Evolutionary conservation across 2,329 filamentous ascomycete species (phyloP).

Genomic region (Cytospora schulzeri): DNA sequence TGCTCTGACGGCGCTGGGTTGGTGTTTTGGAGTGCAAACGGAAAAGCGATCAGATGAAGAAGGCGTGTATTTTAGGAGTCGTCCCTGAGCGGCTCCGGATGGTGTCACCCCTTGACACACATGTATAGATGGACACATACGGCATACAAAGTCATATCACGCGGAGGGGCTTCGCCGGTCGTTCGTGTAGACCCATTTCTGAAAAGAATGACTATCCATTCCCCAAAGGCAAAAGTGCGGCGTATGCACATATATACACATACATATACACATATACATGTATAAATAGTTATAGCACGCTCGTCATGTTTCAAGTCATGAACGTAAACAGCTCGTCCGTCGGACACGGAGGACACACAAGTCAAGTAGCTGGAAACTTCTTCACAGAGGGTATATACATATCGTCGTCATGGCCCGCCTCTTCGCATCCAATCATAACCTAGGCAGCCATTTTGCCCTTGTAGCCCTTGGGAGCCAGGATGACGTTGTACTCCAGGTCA

Average conservation of each 20-base stretch:
- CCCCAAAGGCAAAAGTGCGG: neutral
- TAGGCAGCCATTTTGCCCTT: conserved; percentile 22
- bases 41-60: neutral
- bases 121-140: neutral
- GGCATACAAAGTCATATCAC: neutral
- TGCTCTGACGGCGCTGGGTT: conserved; percentile 30
- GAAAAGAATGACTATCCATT: neutral
- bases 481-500: conserved; percentile 38
- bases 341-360: neutral
- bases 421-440: neutral
- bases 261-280: no score
- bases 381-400: neutral
- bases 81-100: neutral
- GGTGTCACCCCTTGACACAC: no score
- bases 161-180: neutral
- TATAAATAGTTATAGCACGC: neutral
- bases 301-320: neutral
- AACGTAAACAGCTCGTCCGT: neutral
- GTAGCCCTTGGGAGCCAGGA: conserved; percentile 33
- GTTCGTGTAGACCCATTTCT: neutral
- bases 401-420: neutral
- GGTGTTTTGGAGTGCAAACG: conserved; percentile 27
- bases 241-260: neutral
- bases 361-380: neutral
- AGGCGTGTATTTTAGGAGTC: neutral